Percentiles rank a stretch among this genome's conserved stretches.
Evolutionary conservation across 108 stramenopile species (phyloP).

Genomic region (Asterionellopsis glacialis): DNA sequence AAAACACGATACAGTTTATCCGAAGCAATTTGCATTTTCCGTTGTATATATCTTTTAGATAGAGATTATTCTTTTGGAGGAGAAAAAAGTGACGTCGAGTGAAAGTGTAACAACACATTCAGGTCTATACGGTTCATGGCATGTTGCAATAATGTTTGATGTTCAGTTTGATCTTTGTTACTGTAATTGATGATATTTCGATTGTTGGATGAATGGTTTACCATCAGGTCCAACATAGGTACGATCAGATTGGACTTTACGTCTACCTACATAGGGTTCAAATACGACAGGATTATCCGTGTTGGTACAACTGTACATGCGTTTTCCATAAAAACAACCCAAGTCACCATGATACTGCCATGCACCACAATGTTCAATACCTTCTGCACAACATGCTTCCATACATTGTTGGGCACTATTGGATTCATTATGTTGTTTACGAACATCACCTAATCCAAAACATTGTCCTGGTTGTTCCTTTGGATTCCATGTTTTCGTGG

Average conservation of each 20-base stretch:
- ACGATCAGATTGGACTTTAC: conserved; percentile 28
- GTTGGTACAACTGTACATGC: conserved; percentile 36
- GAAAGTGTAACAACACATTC: too few relatives aligned
- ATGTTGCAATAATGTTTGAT: too few relatives aligned
- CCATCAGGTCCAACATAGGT: conserved; percentile 6
- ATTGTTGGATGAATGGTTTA: too few relatives aligned
- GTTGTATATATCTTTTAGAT: too few relatives aligned
- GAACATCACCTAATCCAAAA: conserved; percentile 53
- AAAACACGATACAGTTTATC: too few relatives aligned
- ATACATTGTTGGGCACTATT: conserved; percentile 35
- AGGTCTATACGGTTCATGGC: too few relatives aligned
- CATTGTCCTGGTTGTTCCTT: conserved; percentile 48
- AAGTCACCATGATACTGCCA: conserved; percentile 43
- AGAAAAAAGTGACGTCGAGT: too few relatives aligned
- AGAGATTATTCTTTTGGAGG: too few relatives aligned
- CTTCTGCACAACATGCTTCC: conserved; percentile 35
- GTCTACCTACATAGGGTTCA: conserved; percentile 49
- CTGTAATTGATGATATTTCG: too few relatives aligned
- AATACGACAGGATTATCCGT: conserved; percentile 37
- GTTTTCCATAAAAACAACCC: conserved; percentile 44
- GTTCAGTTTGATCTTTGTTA: too few relatives aligned
- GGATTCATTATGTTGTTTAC: background rate
- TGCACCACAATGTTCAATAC: conserved; percentile 36
- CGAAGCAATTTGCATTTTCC: too few relatives aligned
- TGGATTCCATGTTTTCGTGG: conserved; percentile 31